Percentiles rank a stretch among this genome's conserved stretches.
These are phyloP conservation scores for Solanum lignicaule DNA, from an alignment of 257 asterid species.

Conservation along the genomic window DNA sequence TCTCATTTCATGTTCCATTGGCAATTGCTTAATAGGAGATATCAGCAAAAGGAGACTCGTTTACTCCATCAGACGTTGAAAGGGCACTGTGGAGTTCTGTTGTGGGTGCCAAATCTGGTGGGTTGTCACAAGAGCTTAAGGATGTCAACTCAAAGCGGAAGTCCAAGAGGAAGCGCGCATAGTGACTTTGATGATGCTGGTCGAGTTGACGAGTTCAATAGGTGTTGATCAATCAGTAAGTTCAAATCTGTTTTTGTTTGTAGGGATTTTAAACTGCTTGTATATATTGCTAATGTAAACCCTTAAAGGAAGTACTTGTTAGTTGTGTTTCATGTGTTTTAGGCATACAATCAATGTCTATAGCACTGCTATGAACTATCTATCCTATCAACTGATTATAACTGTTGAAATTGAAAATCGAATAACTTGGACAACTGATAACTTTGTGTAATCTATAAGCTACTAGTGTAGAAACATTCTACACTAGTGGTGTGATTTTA, in stretches of 20 bases:
- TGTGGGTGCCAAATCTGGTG: slow-evolving; percentile 20
- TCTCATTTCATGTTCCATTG: not conserved
- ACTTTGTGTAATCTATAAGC: not conserved
- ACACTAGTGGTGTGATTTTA: not conserved
- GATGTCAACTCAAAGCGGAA: slow-evolving; percentile 9
- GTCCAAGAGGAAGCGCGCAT: slow-evolving; percentile 45
- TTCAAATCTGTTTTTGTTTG: not conserved
- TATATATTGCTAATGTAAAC: not conserved
- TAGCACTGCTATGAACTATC: not conserved
- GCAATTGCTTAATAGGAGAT: slow-evolving; percentile 31
- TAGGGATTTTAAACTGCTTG: not conserved
- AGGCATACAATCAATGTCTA: not conserved
- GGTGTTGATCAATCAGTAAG: not conserved
- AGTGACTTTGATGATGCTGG: slow-evolving; percentile 4
- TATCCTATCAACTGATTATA: not conserved
- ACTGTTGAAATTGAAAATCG: not conserved
- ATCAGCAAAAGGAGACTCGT: slow-evolving; percentile 27
- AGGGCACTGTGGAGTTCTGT: slow-evolving; percentile 73
- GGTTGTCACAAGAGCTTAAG: slow-evolving; percentile 12
- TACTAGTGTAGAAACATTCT: not conserved
- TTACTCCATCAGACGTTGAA: slow-evolving; percentile 78
- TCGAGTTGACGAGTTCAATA: not conserved
- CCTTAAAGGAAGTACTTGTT: not conserved
- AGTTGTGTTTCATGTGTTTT: not conserved
- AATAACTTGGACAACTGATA: not conserved